phyloP scores from a whole-genome alignment of 2,329 filamentous ascomycete genomes.

The Verticillium klebahnii region DNA sequence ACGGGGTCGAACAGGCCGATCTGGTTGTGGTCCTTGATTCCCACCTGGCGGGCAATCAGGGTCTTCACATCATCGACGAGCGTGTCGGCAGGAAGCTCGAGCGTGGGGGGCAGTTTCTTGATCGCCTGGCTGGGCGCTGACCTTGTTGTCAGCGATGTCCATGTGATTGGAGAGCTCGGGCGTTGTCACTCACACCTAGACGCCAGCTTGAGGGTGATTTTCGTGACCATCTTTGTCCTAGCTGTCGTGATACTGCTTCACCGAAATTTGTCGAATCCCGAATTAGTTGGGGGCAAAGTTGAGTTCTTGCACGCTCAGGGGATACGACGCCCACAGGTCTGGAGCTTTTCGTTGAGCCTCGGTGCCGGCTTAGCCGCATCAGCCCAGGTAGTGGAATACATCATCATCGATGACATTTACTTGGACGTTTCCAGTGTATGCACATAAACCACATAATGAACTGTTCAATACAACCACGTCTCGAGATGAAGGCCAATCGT shows the following conservation, averaged over 20 bases:
- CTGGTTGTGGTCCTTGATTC: slow-evolving; percentile 54
- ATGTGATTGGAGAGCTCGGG: background rate
- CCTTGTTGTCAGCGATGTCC: slow-evolving; percentile 6
- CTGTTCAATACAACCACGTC: too few relatives aligned
- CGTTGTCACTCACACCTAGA: slow-evolving; percentile 31
- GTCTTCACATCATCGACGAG: slow-evolving; percentile 59
- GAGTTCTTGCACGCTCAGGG: background rate
- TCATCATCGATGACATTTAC: too few relatives aligned
- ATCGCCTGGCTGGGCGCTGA: slow-evolving; percentile 45
- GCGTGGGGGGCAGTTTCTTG: slow-evolving; percentile 46
- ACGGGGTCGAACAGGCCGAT: slow-evolving; percentile 57
- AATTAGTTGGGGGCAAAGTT: background rate
- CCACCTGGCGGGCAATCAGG: slow-evolving; percentile 44
- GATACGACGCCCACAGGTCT: background rate
- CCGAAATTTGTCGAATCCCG: background rate
- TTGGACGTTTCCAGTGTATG: background rate
- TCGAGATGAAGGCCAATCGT: too few relatives aligned
- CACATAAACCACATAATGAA: background rate
- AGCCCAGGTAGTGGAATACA: too few relatives aligned
- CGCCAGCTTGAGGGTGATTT: slow-evolving; percentile 36
- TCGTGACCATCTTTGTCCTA: slow-evolving; percentile 20
- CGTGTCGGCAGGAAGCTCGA: slow-evolving; percentile 44
- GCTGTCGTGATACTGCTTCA: background rate
- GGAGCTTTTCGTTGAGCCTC: background rate
- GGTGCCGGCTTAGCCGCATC: background rate